Evolutionary conservation across 345 rosid species (phyloP), one percentile per base, ranked within the genome.

Genomic region (Sisymbrium irio): DNA sequence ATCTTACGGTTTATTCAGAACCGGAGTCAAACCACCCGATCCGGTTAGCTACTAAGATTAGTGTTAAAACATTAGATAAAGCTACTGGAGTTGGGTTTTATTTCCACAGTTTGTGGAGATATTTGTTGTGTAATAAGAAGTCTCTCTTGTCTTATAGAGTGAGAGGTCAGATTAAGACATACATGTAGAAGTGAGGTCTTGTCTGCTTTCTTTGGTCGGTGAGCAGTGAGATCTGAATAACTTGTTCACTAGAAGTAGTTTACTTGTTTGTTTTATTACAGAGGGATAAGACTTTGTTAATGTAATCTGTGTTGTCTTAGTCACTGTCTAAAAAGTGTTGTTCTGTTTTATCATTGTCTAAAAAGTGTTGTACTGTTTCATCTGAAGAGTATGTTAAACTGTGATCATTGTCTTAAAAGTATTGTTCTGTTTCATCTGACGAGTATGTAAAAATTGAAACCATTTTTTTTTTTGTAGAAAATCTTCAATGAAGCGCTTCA

Each of bases 401-500:
- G 25, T 22, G 25, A 22, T 22, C 25, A 22, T 22, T 22, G 25
- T 22, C 25, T 22, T 22, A 27, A 27, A 2, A 27, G 41, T 63
- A 17, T 63, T 8, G 6, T 11, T 40, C 13, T 45, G 7, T 37
- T 20, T 15, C 4, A 33, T 42, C 6, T 20, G 7, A 22, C 1
- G 2, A 18, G 14, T 37, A 3, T 10, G 45, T 42, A 8, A 36
- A 17, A 22, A 5, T 55, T 12, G 35, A 17, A 3, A 30, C 54
- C 32, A 22, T 1, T 22, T 22, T 67, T 27, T 37, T 55, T 33
- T 46, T 15, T 66, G 82, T 80, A 91, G 98, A 78, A 82, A 84
- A 89, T 93, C 61, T 93, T 93, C 77, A 70, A 75, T 13, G 97
- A 93, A 77, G 89, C 98, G 7, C 85, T 91, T 79, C 94, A 88